A percentile compares a stretch with the other conserved stretches of the same genome.
Evolutionary conservation across 1,284 basidiomycete genomes (phyloP).

Genomic region (Phellinidium pouzarii): DNA sequence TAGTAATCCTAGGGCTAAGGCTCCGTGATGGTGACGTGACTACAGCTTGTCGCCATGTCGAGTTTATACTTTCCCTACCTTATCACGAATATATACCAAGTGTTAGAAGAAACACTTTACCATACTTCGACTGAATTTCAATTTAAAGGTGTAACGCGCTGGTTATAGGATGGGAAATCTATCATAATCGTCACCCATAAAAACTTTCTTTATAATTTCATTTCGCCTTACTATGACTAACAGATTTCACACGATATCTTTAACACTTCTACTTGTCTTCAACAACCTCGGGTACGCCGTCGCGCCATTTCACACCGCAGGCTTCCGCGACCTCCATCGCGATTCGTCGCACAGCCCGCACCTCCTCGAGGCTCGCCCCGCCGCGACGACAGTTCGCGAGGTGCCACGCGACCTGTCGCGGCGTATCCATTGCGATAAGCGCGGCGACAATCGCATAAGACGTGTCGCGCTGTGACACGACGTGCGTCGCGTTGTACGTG

Average conservation of each 20-base stretch:
- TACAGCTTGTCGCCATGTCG: too few relatives aligned
- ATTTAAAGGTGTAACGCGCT: too few relatives aligned
- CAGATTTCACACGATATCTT: too few relatives aligned
- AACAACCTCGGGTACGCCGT: slow-evolving; percentile 17
- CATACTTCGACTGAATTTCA: too few relatives aligned
- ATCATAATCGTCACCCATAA: too few relatives aligned
- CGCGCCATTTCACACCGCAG: slow-evolving; percentile 15
- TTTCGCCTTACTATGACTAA: too few relatives aligned
- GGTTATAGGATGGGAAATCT: too few relatives aligned
- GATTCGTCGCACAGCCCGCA: slow-evolving; percentile 10
- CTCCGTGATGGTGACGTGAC: too few relatives aligned
- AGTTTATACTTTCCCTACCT: too few relatives aligned
- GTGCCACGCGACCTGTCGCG: slow-evolving; percentile 31
- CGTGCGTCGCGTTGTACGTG: slow-evolving; percentile 24
- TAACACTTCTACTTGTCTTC: background rate
- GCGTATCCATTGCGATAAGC: slow-evolving; percentile 30
- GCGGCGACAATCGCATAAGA: slow-evolving; percentile 31
- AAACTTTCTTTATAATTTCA: too few relatives aligned
- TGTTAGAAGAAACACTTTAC: too few relatives aligned
- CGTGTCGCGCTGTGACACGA: slow-evolving; percentile 26
- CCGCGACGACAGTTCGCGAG: slow-evolving; percentile 18
- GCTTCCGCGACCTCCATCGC: slow-evolving; percentile 13
- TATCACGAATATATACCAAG: background rate
- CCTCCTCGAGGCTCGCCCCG: slow-evolving; percentile 15
- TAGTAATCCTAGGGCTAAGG: too few relatives aligned